Percentiles rank a stretch among this genome's conserved stretches.
Evolutionary conservation across 306 rosid genomes (phyloP).

Genomic region (Begonia masoniana): DNA sequence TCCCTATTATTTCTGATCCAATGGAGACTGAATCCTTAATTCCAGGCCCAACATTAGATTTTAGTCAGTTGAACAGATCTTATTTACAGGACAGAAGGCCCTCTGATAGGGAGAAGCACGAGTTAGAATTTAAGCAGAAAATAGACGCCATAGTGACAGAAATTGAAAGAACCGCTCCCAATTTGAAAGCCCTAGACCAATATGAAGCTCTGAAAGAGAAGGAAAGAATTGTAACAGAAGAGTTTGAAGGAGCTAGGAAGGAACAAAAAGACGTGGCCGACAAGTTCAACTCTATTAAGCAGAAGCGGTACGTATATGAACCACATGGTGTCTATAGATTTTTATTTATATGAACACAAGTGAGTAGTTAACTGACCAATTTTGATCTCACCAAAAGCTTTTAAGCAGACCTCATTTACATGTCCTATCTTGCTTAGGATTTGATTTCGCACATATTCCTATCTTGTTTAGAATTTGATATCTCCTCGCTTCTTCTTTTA

Average conservation of each 20-base stretch:
- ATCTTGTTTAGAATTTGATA: too few species aligned
- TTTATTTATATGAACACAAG: too few species aligned
- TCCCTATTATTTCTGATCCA: constrained; percentile 62
- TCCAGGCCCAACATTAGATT: constrained; percentile 57
- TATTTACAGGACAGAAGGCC: constrained; percentile 50
- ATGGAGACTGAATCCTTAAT: constrained; percentile 66
- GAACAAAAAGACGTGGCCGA: constrained; percentile 74
- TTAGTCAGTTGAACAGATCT: constrained; percentile 53
- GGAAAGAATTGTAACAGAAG: constrained; percentile 72
- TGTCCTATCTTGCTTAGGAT: too few species aligned
- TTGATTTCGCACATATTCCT: too few species aligned
- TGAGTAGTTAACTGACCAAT: too few species aligned
- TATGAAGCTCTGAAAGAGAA: constrained; percentile 80
- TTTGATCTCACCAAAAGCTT: too few species aligned
- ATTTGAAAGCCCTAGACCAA: constrained; percentile 95
- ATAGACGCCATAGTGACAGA: constrained; percentile 62
- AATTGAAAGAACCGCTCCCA: constrained; percentile 92
- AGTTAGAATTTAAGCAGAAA: constrained; percentile 66
- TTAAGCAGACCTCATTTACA: too few species aligned
- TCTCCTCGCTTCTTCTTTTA: too few species aligned
- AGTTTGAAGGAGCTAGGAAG: constrained; percentile 84
- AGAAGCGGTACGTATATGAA: constrained; percentile 39
- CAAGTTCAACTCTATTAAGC: constrained; percentile 60
- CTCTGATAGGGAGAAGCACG: constrained; percentile 64
- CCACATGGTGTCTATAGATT: too few species aligned